These are phyloP conservation scores for Niveomyces coronatus DNA, from an alignment of 2,329 filamentous ascomycete genomes.

Conservation along the genomic window DNA sequence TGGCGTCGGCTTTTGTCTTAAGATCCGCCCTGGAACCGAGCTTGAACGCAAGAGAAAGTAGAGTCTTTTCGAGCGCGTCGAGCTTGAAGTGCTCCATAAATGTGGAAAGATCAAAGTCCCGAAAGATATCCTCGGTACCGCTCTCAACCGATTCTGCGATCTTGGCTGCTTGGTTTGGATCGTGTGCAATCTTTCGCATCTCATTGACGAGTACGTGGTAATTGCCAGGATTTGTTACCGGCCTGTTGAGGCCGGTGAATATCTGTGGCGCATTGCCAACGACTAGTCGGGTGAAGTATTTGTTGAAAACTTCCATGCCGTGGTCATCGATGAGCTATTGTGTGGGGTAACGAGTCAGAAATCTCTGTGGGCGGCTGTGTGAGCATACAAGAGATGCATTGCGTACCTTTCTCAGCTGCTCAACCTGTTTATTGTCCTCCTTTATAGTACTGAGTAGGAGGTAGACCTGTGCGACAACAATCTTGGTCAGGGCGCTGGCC, in stretches of 20 bases:
- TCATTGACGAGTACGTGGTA: slow-evolving; percentile 75
- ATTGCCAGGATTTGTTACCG: slow-evolving; percentile 65
- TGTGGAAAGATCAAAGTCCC: slow-evolving; percentile 89
- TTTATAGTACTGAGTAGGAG: slow-evolving; percentile 89
- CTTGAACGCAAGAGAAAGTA: slow-evolving; percentile 83
- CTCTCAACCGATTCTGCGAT: slow-evolving; percentile 91
- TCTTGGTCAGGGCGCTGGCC: slow-evolving; percentile 68
- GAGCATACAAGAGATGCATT: slow-evolving; percentile 3
- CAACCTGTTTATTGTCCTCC: slow-evolving; percentile 84
- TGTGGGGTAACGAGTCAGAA: not conserved
- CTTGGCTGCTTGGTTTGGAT: slow-evolving; percentile 73
- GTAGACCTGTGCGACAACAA: slow-evolving; percentile 91
- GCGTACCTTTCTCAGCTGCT: slow-evolving; percentile 82
- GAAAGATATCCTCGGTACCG: slow-evolving; percentile 84
- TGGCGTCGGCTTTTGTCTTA: slow-evolving; percentile 86
- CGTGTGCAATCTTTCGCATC: slow-evolving; percentile 74
- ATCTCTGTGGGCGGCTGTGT: slow-evolving; percentile 8
- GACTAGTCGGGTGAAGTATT: slow-evolving; percentile 89
- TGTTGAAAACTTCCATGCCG: slow-evolving; percentile 98
- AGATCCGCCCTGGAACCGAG: slow-evolving; percentile 70
- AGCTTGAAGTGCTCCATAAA: slow-evolving; percentile 96
- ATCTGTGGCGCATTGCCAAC: slow-evolving; percentile 86
- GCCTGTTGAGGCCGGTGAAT: slow-evolving; percentile 69
- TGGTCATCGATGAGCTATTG: slow-evolving; percentile 85
- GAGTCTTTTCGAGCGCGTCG: slow-evolving; percentile 76